Conservation (phyloP, 176 grass and related monocot species). For the Areca catechu region DNA sequence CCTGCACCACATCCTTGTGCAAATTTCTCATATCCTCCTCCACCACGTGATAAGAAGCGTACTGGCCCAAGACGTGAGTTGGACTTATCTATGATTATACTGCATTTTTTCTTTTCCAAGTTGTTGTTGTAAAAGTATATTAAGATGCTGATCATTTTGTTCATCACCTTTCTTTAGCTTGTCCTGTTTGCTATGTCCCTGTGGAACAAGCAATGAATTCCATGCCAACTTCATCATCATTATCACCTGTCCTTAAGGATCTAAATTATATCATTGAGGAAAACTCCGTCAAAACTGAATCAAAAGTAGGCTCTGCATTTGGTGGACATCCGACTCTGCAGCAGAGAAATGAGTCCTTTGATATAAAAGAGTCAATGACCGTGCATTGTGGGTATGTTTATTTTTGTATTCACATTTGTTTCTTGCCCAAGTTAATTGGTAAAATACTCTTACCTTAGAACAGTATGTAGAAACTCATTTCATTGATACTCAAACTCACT, state of each 20-base stretch:
- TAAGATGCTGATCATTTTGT: conserved; percentile 15
- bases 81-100: neutral
- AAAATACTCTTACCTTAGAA: neutral
- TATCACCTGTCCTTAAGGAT: conserved; percentile 58
- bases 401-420: neutral
- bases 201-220: conserved; percentile 58
- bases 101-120: too few relatives aligned
- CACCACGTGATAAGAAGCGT: conserved; percentile 66
- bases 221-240: conserved; percentile 49
- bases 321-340: conserved; percentile 14
- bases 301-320: conserved; percentile 35
- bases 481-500: neutral
- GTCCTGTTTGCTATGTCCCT: conserved; percentile 86
- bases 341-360: conserved; percentile 18
- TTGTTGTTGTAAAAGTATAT: neutral
- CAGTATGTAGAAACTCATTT: too few relatives aligned
- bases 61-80: conserved; percentile 93
- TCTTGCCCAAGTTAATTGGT: neutral
- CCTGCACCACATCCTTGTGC: conserved; percentile 71
- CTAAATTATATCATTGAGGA: conserved; percentile 65
- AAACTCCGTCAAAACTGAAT: conserved; percentile 44
- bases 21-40: conserved; percentile 82
- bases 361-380: conserved; percentile 23
- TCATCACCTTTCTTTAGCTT: conserved; percentile 58
- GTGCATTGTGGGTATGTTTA: conserved; percentile 24